phyloP scores from a whole-genome alignment of 176 grass and related monocot genomes.

The barley (Hordeum vulgare) region MorexV3_pseudomolecules_assembly NC_058524.1:619230116-619230615 shows the following conservation, averaged over 20 bases:
- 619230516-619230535: neutral
- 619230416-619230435: neutral
- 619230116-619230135: neutral
- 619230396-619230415: neutral
- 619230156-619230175: neutral
- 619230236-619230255: neutral
- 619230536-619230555: neutral
- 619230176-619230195: accelerated
- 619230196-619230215: neutral
- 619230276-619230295: neutral
- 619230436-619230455: neutral
- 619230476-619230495: neutral
- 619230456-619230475: neutral
- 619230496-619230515: neutral
- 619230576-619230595: neutral
- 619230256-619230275: neutral
- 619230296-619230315: neutral
- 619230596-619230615: neutral
- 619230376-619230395: neutral
- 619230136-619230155: neutral
- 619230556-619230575: neutral
- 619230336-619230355: neutral
- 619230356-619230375: neutral
- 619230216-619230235: accelerated
- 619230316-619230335: neutral